Conservation (phyloP, 352 stramenopile genomes). For the Paralagenidium karlingii region DNA sequence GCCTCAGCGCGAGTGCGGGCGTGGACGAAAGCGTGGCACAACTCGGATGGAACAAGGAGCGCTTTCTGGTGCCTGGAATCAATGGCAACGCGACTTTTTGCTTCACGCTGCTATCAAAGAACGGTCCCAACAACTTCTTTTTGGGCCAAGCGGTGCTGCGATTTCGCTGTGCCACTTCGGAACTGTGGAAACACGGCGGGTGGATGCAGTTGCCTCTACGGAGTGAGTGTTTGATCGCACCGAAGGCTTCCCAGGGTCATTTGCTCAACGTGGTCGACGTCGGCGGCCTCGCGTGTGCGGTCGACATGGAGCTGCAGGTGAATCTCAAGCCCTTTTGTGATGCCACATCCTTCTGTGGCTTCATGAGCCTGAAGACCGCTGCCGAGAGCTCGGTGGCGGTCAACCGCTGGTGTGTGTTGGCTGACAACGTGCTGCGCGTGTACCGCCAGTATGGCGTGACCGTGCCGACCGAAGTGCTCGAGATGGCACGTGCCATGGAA, state of each 20-base stretch:
- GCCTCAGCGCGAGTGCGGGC: no score
- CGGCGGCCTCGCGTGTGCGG: constrained; percentile 3
- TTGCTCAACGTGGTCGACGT: constrained; percentile 22
- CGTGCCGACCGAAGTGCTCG: constrained; percentile 37
- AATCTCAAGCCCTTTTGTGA: constrained; percentile 32
- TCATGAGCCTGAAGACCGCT: constrained; percentile 50
- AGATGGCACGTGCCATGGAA: constrained; percentile 36
- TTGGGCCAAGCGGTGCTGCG: constrained; percentile 43
- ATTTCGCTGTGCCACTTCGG: no score
- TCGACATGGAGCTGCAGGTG: constrained; percentile 21
- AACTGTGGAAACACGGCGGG: constrained; percentile 33
- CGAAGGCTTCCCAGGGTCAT: constrained; percentile 44
- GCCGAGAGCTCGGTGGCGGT: constrained; percentile 46
- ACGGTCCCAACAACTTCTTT: constrained; percentile 67
- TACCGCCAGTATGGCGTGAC: constrained; percentile 69
- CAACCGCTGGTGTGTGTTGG: constrained; percentile 57
- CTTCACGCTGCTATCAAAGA: constrained; percentile 64
- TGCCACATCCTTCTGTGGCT: constrained; percentile 40
- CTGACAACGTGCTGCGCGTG: constrained; percentile 40
- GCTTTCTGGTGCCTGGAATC: constrained; percentile 48
- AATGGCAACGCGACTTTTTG: constrained; percentile 55
- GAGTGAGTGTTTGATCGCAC: constrained; percentile 37
- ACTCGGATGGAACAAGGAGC: constrained; percentile 52
- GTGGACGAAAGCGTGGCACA: constrained; percentile 21
- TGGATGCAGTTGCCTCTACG: constrained; percentile 22